Base-by-base conservation (phyloP, 1,284 basidiomycete species). In the Trichosporon faecale region DNA sequence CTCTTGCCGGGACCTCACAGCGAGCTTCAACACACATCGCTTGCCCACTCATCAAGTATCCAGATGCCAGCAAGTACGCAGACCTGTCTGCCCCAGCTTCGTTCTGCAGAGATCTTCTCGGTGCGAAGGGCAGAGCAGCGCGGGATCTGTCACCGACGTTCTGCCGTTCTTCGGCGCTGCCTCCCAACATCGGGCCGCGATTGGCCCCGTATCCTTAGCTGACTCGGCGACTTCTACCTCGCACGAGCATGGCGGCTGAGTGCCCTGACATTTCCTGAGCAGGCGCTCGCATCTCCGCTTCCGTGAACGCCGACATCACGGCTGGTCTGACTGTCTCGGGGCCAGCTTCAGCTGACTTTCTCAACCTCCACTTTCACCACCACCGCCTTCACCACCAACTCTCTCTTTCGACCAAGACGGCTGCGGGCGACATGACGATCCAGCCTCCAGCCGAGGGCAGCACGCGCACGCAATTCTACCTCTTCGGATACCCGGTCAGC, bases 401-500 rank as follows among this genome's bases (percentile, higher is more conserved):
- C n/a, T n/a, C n/a, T n/a, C n/a, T n/a, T n/a, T n/a, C n/a, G n/a
- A n/a, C n/a, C n/a, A n/a, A n/a, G n/a, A n/a, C n/a, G n/a, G n/a
- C n/a, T n/a, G n/a, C 55, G 1, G 25, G 5, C 25, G 27, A 14
- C 55, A 60, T 60, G 57, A 60, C 57, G 57, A 31, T 60, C 16
- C 57, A 27, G 27, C 57, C 27, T 16, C 3, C 8, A 27, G 29
- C 6, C 29, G 57, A 60, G 57, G 57, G 57, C 57, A 29, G 29
- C 57, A 65, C 49, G 11, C 72, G 65, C 8, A 88, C 87, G 71
- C 85, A 85, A 49, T 94, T 92, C 85, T 92, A 88, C 84, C 86
- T 98, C 66, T 91, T 97, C 75, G 95, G 95, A 12, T 90, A 85
- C 9, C 95, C 94, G 2, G 94, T 97, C 78, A 84, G 87, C 0